Base-by-base conservation (phyloP, 768 basidiomycete species). In the Royoungia palumana region DNA sequence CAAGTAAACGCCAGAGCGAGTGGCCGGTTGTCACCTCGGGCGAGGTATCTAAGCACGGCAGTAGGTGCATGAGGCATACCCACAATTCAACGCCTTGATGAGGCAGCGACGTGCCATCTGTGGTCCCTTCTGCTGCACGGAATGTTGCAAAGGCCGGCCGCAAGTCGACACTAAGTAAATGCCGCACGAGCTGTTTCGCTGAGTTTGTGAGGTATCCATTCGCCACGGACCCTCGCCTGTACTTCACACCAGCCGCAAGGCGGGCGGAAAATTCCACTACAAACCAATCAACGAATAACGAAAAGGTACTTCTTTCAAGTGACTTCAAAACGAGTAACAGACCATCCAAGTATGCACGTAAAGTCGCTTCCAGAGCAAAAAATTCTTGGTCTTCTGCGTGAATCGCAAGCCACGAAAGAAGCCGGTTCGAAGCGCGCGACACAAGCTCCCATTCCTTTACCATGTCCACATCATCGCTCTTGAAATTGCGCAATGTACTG, bases 11-110 rank as follows among this genome's bases (percentile, higher is more conserved):
- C 80, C 81, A 81, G 51, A 83, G 72, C 6, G 69, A 70, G 56
- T 72, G 70, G 14, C 52, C 48, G 36, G 51, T 51, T 56, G 54
- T 41, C 51, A 42, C 16, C 14, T 49, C 50, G n/a, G 53, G 56
- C 34, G 59, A 45, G 6, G 47, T 20, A 20, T 54, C 62, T 34
- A 57, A 63, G 34, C 59, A 62, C 22, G 57, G 44, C 6, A 78
- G 61, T n/a, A 88, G 57, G 55, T 89, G 81, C 30, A 88, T 72
- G 19, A 92, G 59, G 32, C 79, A 80, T 41, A 90, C 73, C 94
- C 93, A 95, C 16, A 86, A 55, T 57, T 91, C 85, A 2, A 79
- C 74, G 1, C 75, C 72, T 36, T 71, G 72, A 53, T 76, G 70
- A 12, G 71, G 53, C 37, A 76, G 53, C 32, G 67, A 61, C 25